A percentile compares a stretch with the other conserved stretches of the same genome.
phyloP scores from a whole-genome alignment of 2,329 filamentous ascomycete genomes.

The Fusarium sublunatum region DNA sequence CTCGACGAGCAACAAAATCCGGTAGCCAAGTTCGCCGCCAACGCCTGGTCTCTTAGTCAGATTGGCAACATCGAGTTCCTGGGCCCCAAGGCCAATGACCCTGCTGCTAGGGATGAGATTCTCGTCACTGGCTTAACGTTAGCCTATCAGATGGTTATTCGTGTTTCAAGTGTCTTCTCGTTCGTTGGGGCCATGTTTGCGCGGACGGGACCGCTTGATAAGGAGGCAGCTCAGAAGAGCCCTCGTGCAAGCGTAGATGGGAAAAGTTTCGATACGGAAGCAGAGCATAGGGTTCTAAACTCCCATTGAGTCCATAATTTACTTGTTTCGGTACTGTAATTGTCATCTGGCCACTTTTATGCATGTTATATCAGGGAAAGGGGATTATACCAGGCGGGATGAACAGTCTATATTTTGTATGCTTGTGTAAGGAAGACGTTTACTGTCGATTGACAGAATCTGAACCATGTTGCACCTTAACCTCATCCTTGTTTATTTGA shows the following conservation, averaged over 20 bases:
- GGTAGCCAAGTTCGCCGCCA: slow-evolving; percentile 38
- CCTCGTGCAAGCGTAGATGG: background rate
- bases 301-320: background rate
- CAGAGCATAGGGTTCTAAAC: background rate
- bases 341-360: too few relatives aligned
- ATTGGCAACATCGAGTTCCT: slow-evolving; percentile 36
- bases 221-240: slow-evolving; percentile 16
- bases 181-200: slow-evolving; percentile 36
- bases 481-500: too few relatives aligned
- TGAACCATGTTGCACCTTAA: too few relatives aligned
- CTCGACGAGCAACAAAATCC: slow-evolving; percentile 33
- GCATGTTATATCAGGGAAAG: too few relatives aligned
- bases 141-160: slow-evolving; percentile 37
- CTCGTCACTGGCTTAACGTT: slow-evolving; percentile 35
- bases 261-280: background rate
- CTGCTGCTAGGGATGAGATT: slow-evolving; percentile 33
- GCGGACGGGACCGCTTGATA: slow-evolving; percentile 27
- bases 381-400: too few relatives aligned
- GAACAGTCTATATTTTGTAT: too few relatives aligned
- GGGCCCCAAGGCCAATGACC: slow-evolving; percentile 27
- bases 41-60: slow-evolving; percentile 26
- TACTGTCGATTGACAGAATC: too few relatives aligned
- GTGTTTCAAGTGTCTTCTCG: slow-evolving; percentile 17
- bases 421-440: too few relatives aligned
- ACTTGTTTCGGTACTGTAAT: too few relatives aligned